Conservation (phyloP, 345 rosid species). For the Viola odorata region DNA sequence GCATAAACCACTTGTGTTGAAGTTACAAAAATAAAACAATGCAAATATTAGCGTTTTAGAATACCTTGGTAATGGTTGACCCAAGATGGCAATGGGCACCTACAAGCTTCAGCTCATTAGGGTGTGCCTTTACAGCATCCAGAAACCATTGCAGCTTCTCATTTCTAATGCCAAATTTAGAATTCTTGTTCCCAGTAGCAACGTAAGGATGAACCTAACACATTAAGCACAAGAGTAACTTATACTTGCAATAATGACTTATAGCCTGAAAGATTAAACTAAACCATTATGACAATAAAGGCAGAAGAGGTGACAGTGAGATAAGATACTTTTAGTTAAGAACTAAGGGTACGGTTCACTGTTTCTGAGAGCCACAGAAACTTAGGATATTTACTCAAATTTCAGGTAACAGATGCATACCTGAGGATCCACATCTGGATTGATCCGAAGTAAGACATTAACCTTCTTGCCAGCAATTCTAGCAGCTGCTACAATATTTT, state of each 20-base stretch:
- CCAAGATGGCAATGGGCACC: slow-evolving; percentile 99
- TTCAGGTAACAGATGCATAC: slow-evolving; percentile 23
- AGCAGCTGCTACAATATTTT: slow-evolving; percentile 79
- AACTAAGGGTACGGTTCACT: too few species aligned
- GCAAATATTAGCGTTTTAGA: not conserved
- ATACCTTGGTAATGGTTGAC: slow-evolving; percentile 93
- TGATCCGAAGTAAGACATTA: slow-evolving; percentile 89
- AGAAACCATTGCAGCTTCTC: slow-evolving; percentile 99
- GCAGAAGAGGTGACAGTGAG: too few species aligned
- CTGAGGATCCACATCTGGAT: slow-evolving; percentile 99
- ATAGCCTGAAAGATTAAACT: too few species aligned
- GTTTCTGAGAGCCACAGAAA: too few species aligned
- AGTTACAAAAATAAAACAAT: not conserved
- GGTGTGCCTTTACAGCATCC: slow-evolving; percentile 85
- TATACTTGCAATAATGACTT: too few species aligned
- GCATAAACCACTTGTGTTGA: not conserved
- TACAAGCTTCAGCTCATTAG: slow-evolving; percentile 82
- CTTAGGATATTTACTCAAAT: too few species aligned
- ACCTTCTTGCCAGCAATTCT: slow-evolving; percentile 80
- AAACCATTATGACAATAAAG: too few species aligned
- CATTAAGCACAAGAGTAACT: slow-evolving; percentile 6
- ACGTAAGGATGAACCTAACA: slow-evolving; percentile 93
- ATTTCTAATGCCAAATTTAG: slow-evolving; percentile 97
- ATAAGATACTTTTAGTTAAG: too few species aligned
- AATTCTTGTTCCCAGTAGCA: slow-evolving; percentile 95